Evolutionary conservation across 495 filamentous ascomycete genomes (phyloP).

Genomic region (Penicillium nucicola): DNA sequence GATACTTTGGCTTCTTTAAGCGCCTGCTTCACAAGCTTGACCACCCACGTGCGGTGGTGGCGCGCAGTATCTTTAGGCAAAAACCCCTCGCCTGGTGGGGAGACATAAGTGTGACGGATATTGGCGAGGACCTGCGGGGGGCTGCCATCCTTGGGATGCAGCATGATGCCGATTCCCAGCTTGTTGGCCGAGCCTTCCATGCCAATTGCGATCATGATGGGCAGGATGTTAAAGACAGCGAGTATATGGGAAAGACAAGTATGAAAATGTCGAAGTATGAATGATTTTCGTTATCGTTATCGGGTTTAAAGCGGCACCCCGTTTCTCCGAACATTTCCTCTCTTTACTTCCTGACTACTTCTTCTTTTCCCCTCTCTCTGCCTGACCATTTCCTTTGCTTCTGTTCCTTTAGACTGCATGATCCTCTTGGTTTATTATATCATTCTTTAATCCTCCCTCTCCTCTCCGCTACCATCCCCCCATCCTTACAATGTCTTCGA

Average conservation of each 20-base stretch:
- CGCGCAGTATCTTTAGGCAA: constrained; percentile 92
- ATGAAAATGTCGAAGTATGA: not conserved
- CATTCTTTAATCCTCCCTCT: constrained; percentile 5
- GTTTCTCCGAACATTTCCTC: constrained; percentile 23
- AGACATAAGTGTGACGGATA: constrained; percentile 87
- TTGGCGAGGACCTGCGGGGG: constrained; percentile 82
- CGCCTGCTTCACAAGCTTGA: constrained; percentile 72
- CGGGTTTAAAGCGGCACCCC: constrained; percentile 22
- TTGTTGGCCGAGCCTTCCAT: constrained; percentile 99
- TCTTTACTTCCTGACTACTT: constrained; percentile 13
- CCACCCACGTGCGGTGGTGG: constrained; percentile 85
- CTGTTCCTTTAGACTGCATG: not conserved
- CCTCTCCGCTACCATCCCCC: constrained; percentile 4
- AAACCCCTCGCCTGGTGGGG: constrained; percentile 91
- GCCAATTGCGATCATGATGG: constrained; percentile 77
- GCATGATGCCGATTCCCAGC: constrained; percentile 88
- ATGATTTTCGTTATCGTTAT: constrained; percentile 26
- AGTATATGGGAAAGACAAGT: not conserved
- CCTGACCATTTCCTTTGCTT: not conserved
- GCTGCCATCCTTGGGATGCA: constrained; percentile 62
- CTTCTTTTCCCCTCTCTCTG: constrained; percentile 17
- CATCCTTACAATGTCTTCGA: constrained; percentile 34
- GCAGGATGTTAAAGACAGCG: not conserved
- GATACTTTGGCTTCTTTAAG: constrained; percentile 63
- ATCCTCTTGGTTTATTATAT: not conserved